Base-by-base conservation (phyloP, 2,329 filamentous ascomycete species). In the Apiospora phragmitis region DNA sequence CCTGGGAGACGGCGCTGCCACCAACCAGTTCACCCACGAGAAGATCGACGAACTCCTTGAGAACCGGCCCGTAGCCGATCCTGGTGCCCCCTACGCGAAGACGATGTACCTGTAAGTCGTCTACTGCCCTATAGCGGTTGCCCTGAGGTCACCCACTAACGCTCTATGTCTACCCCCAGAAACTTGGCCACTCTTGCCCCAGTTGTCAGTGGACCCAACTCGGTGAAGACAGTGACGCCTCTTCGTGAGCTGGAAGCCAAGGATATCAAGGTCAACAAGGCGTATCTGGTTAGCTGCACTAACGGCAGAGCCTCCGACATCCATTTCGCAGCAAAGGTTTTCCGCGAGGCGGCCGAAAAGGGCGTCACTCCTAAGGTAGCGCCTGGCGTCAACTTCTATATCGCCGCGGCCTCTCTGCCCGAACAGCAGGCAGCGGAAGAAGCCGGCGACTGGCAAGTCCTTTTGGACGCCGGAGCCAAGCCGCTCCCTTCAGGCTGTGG, bases 221-320 rank as follows among this genome's bases (percentile, higher is more conserved):
- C 93, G 0, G 94, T 97, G 77, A 98, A 98, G 81, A 84, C 97
- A 0, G 90, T 92, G 0, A 97, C 91, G 0, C 94, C 95, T 0
- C 81, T 98, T 0, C 83, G 85, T 6, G 90, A 95, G 42, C 88
- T 98, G 0, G 92, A 92, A 75, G 79, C 87, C 0, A 85, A 95
- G 78, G 83, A 93, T 73, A 97, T 98, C 79, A 87, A 89, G 67
- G 81, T 98, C 29, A 83, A 98, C 84, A 94, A 93, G 78, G 94
- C 93, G 0, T 98, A 97, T 79, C 85, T 98, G 0, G 92, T 98
- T 0, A 94, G 92, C 0, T 98, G 95, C 85, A 98, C 95, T 7
- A 98, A 98, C 82, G 91, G 90, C 0, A 87, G 95, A 67, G 88
- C 90, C 12, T 94, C 93, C 0, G 95, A 98, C 79, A 85, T 98